Conservation (phyloP, 306 rosid genomes). For the Lathyrus tuberosus region DNA sequence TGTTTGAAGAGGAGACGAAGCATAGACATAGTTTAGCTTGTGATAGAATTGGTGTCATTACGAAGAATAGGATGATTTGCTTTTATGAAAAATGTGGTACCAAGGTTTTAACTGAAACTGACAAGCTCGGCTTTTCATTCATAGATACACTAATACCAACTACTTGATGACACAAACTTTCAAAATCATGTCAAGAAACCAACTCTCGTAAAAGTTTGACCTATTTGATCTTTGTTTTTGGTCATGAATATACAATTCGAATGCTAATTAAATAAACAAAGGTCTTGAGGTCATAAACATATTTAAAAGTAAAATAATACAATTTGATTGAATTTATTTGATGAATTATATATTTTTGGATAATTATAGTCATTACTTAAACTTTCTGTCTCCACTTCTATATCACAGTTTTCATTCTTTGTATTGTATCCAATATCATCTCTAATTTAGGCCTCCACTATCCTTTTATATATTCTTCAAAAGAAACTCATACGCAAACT, state of each 20-base stretch:
- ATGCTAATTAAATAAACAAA: slow-evolving; percentile 23
- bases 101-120: slow-evolving; percentile 2
- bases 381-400: slow-evolving; percentile 25
- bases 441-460: slow-evolving; percentile 20
- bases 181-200: slow-evolving; percentile 6
- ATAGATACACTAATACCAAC: neutral
- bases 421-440: slow-evolving; percentile 29
- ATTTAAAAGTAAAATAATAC: neutral
- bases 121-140: neutral
- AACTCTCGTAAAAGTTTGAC: slow-evolving; percentile 7
- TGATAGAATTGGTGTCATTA: slow-evolving; percentile 8
- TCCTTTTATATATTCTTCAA: slow-evolving; percentile 21
- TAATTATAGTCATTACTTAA: slow-evolving; percentile 10
- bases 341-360: slow-evolving; percentile 10
- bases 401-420: slow-evolving; percentile 25
- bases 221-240: slow-evolving; percentile 4
- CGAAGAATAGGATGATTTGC: neutral
- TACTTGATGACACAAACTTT: slow-evolving; percentile 6
- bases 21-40: neutral
- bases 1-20: neutral
- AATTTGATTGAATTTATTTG: slow-evolving; percentile 11
- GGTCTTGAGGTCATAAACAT: neutral
- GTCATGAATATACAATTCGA: slow-evolving; percentile 21
- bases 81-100: neutral
- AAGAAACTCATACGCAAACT: slow-evolving; percentile 8